These are phyloP conservation scores for Cystobasidium onofrii DNA, from an alignment of 768 basidiomycete species.

Conservation along the genomic window DNA sequence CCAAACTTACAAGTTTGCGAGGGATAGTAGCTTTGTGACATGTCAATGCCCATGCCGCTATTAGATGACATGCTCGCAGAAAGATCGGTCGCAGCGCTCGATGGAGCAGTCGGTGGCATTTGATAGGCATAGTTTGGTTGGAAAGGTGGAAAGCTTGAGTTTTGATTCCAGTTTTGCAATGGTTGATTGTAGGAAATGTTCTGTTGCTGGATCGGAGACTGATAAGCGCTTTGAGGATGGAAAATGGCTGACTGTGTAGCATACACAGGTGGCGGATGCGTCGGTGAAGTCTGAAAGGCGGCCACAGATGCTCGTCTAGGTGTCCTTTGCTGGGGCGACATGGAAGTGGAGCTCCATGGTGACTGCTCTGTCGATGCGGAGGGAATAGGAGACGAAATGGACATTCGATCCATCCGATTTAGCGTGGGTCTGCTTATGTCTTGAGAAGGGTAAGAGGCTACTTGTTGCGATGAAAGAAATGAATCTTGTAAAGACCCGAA, in stretches of 20 bases:
- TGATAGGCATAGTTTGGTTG: not conserved
- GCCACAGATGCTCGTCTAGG: constrained; percentile 15
- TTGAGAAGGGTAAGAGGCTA: not conserved
- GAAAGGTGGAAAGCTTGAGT: not conserved
- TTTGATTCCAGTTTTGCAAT: not conserved
- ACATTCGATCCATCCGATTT: constrained; percentile 20
- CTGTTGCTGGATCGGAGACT: not conserved
- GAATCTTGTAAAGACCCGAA: constrained; percentile 19
- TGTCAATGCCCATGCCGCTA: not conserved
- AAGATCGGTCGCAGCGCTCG: not conserved
- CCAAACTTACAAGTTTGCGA: not conserved
- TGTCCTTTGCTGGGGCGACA: not conserved
- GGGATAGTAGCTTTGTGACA: not conserved
- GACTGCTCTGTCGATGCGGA: not conserved
- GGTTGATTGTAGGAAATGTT: not conserved
- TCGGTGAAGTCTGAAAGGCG: not conserved
- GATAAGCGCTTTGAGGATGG: not conserved
- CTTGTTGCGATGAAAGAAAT: constrained; percentile 5
- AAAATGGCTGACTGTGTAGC: not conserved
- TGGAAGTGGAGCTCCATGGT: not conserved
- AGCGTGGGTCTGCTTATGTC: not conserved
- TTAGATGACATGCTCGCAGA: not conserved
- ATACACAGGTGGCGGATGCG: not conserved
- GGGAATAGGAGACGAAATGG: constrained; percentile 7
- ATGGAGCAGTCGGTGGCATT: not conserved